Base-by-base conservation (phyloP, 805 yeast species). In the Lachancea meyersii region DNA sequence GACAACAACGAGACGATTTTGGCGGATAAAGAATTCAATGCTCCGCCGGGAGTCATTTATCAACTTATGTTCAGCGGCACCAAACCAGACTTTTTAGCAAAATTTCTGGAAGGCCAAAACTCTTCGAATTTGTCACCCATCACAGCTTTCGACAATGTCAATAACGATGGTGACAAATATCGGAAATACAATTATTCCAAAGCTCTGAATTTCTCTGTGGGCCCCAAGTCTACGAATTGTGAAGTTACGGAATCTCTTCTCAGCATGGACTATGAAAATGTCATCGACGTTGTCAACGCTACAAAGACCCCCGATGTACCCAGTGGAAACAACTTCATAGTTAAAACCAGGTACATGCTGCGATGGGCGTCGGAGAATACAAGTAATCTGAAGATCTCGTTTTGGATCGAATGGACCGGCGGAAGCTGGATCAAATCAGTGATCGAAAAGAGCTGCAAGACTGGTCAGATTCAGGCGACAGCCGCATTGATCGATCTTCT, bases 241-340 rank as follows among this genome's bases (percentile, higher is more conserved):
- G 46, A 65, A n/a, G 78, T 76, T 13, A 64, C 61, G 2, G 96
- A 88, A 52, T 66, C 71, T 0, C 69, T 85, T 17, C 75, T 78
- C 34, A 64, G 72, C 35, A 64, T 72, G 53, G 82, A 85, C 53
- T 68, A 70, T 40, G 66, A 73, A 4, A 68, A 70, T 14, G 72
- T 72, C 49, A 75, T 86, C 26, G 73, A 78, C 45, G 78, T 87
- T 1, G 64, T 79, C 2, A 77, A 80, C 32, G 69, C 76, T 1
- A 78, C 91, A 0, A 69, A 67, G 31, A 89, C 98, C 0, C 99
- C 98, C 0, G 93, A 87, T 57, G 97, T 93, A 13, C 98, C 99
- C 0, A 83, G 89, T 54, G 99, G 99, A 4, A 73, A 73, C 33
- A 74, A 85, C 1, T 93, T 93, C 60, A 70, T 75, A 24, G 88